A percentile compares a stretch with the other conserved stretches of the same genome.
phyloP scores from a whole-genome alignment of 2,329 filamentous ascomycete genomes.

The Davidsoniella neocaledoniae region DNA sequence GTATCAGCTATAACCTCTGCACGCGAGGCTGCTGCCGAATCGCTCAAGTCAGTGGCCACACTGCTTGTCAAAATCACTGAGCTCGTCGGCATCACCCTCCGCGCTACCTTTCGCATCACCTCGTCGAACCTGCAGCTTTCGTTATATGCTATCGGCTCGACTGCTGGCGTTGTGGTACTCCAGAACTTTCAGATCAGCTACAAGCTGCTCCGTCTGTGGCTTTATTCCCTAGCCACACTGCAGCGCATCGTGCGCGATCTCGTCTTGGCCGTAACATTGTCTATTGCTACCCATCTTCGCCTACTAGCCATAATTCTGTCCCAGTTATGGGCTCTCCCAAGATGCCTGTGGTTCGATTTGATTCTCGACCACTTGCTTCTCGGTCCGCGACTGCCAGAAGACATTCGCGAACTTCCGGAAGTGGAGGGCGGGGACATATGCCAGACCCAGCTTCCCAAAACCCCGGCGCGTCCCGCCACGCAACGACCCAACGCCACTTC shows the following conservation, averaged over 20 bases:
- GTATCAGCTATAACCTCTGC: background rate
- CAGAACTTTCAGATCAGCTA: constrained; percentile 12
- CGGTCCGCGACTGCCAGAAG: constrained; percentile 11
- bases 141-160: constrained; percentile 7
- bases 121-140: constrained; percentile 12
- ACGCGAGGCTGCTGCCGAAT: constrained; percentile 8
- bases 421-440: background rate
- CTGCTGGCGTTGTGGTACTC: constrained; percentile 9
- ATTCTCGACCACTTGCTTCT: constrained; percentile 9
- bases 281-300: constrained; percentile 7
- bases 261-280: constrained; percentile 3
- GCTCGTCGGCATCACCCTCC: constrained; percentile 5
- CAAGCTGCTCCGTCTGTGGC: constrained; percentile 11
- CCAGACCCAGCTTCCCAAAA: background rate
- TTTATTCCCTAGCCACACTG: constrained; percentile 10
- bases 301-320: background rate
- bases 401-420: constrained; percentile 10
- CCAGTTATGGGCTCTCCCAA: background rate
- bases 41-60: constrained; percentile 5
- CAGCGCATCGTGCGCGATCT: constrained; percentile 11
- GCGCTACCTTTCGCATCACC: constrained; percentile 12
- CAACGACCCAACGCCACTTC: background rate
- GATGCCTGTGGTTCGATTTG: constrained; percentile 10
- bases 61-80: constrained; percentile 9
- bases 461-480: background rate